These are phyloP conservation scores for Actinomucor elegans DNA, from an alignment of 371 early-diverging fungal species.

Conservation along the genomic window DNA sequence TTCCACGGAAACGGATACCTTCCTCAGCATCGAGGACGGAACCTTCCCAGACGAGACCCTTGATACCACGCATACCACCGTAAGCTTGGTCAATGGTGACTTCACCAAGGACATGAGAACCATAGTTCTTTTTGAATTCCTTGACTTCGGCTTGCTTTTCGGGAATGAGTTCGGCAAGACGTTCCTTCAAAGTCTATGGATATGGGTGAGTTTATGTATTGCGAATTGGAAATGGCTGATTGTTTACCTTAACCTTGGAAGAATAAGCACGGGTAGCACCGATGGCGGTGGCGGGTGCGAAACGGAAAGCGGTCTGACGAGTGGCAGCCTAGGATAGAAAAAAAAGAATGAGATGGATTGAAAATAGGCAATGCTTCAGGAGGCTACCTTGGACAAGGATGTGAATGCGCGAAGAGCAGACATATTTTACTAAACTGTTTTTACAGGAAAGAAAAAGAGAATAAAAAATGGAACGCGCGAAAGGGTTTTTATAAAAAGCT, in stretches of 20 bases:
- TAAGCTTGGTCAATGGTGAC: slow-evolving; percentile 97
- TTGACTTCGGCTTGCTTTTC: slow-evolving; percentile 94
- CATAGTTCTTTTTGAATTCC: slow-evolving; percentile 88
- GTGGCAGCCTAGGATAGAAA: slow-evolving; percentile 26
- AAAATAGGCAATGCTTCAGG: background rate
- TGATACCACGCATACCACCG: slow-evolving; percentile 99
- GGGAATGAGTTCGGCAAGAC: slow-evolving; percentile 91
- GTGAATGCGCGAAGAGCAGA: slow-evolving; percentile 51
- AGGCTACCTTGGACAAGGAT: slow-evolving; percentile 34
- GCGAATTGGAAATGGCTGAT: no score
- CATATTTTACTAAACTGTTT: slow-evolving; percentile 34
- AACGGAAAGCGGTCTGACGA: slow-evolving; percentile 35
- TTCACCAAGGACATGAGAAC: slow-evolving; percentile 87
- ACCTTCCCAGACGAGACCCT: slow-evolving; percentile 97
- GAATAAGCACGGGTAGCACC: slow-evolving; percentile 44
- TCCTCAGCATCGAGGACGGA: slow-evolving; percentile 97
- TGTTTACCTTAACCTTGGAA: slow-evolving; percentile 49
- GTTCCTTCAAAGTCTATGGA: slow-evolving; percentile 83
- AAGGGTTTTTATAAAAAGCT: slow-evolving; percentile 20
- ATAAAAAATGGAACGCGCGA: slow-evolving; percentile 10
- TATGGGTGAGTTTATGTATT: background rate
- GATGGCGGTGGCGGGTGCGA: slow-evolving; percentile 38
- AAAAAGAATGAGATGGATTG: background rate
- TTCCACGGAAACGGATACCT: slow-evolving; percentile 98
- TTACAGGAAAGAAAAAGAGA: slow-evolving; percentile 17